Percentiles rank a stretch among this genome's conserved stretches.
phyloP scores from a whole-genome alignment of 495 filamentous ascomycete genomes.

The Rhypophila decipiens region DNA sequence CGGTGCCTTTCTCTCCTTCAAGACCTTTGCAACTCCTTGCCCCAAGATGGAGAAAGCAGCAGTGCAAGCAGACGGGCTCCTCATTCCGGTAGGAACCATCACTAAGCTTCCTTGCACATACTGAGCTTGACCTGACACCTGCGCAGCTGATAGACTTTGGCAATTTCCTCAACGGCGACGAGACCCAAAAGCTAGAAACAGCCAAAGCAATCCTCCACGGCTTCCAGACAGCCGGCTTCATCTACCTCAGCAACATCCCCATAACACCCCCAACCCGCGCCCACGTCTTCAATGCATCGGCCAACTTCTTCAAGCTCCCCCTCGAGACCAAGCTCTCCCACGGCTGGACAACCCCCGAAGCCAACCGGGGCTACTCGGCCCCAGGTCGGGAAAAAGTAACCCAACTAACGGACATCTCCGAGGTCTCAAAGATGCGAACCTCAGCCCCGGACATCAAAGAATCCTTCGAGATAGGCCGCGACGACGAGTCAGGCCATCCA shows the following conservation, averaged over 20 bases:
- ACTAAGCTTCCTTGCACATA: not conserved
- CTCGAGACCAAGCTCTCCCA: slow-evolving; percentile 61
- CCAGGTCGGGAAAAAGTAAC: slow-evolving; percentile 75
- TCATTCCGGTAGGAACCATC: slow-evolving; percentile 55
- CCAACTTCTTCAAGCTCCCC: slow-evolving; percentile 70
- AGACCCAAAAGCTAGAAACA: slow-evolving; percentile 55
- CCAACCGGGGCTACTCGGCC: slow-evolving; percentile 74
- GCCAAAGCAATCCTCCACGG: slow-evolving; percentile 68
- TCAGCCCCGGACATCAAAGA: slow-evolving; percentile 75
- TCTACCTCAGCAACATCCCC: slow-evolving; percentile 77
- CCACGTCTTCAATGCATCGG: slow-evolving; percentile 63
- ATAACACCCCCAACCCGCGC: slow-evolving; percentile 56
- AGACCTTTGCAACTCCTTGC: no score
- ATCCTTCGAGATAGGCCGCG: slow-evolving; percentile 75
- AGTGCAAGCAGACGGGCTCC: slow-evolving; percentile 58
- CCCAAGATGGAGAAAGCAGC: slow-evolving; percentile 52
- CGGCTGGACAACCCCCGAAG: slow-evolving; percentile 62
- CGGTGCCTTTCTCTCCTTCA: no score
- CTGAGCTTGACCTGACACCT: not conserved
- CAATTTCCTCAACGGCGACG: slow-evolving; percentile 60
- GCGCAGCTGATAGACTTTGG: slow-evolving; percentile 79
- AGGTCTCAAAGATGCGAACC: slow-evolving; percentile 53
- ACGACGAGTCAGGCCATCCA: slow-evolving; percentile 57
- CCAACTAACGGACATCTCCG: slow-evolving; percentile 47
- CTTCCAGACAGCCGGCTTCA: slow-evolving; percentile 82